Conservation (phyloP, 2,329 filamentous ascomycete genomes). For the Monilinia fructigena region DNA sequence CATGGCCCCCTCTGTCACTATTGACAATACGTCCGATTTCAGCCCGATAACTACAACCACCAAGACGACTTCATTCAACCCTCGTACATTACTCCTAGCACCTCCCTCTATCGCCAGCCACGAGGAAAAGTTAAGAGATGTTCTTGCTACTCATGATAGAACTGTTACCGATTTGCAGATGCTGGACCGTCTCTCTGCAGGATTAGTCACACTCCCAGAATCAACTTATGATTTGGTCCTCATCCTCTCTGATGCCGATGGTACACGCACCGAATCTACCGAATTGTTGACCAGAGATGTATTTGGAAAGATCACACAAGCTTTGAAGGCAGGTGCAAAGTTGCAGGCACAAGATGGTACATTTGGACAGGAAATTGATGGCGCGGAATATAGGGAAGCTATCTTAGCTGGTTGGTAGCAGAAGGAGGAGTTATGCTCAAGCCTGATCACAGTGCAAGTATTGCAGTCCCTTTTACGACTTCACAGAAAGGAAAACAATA, state of each 20-base stretch:
- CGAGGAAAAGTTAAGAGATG: slow-evolving; percentile 69
- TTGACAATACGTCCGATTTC: slow-evolving; percentile 40
- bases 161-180: slow-evolving; percentile 86
- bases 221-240: slow-evolving; percentile 82
- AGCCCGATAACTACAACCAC: slow-evolving; percentile 28
- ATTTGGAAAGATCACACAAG: slow-evolving; percentile 65
- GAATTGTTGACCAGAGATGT: slow-evolving; percentile 66
- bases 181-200: slow-evolving; percentile 87
- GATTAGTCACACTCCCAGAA: slow-evolving; percentile 72
- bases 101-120: slow-evolving; percentile 87
- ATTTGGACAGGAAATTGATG: slow-evolving; percentile 46
- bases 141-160: slow-evolving; percentile 73
- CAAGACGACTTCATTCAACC: slow-evolving; percentile 29
- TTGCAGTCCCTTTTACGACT: slow-evolving; percentile 54
- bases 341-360: slow-evolving; percentile 68
- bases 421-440: slow-evolving; percentile 70
- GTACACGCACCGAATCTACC: slow-evolving; percentile 60
- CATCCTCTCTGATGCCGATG: slow-evolving; percentile 76
- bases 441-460: slow-evolving; percentile 51
- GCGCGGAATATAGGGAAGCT: slow-evolving; percentile 67
- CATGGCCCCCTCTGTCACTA: slow-evolving; percentile 38
- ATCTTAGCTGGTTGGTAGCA: slow-evolving; percentile 75
- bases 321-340: slow-evolving; percentile 67
- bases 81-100: slow-evolving; percentile 77
- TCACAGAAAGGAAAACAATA: slow-evolving; percentile 49